Conservation (phyloP, 495 filamentous ascomycete genomes). For the Elasticomyces elasticus region DNA sequence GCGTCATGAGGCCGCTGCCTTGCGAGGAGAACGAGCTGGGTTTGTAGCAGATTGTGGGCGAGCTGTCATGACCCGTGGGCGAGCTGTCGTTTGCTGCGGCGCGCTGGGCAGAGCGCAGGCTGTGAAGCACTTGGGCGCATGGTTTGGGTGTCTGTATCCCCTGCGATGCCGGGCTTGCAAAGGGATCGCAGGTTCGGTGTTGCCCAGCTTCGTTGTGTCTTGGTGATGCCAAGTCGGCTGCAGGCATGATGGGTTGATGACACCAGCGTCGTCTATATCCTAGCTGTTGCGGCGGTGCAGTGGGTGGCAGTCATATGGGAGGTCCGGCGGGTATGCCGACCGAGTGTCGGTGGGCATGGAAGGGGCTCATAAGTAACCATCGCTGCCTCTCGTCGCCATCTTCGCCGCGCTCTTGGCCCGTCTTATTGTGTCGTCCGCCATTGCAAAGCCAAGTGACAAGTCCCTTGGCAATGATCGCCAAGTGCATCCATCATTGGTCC, state of each 20-base stretch:
- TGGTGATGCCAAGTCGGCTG: neutral
- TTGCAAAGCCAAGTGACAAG: conserved; percentile 3
- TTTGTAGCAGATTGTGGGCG: neutral
- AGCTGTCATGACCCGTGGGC: neutral
- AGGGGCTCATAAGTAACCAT: conserved; percentile 5
- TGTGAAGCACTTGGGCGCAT: neutral
- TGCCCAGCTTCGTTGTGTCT: neutral
- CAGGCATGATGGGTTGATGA: neutral
- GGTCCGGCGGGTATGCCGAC: neutral
- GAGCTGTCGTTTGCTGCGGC: neutral
- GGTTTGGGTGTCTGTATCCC: neutral
- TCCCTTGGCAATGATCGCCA: neutral
- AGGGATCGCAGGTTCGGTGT: neutral
- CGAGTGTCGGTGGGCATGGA: neutral
- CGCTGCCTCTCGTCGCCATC: conserved; percentile 3
- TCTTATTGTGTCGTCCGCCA: neutral
- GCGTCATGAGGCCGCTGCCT: conserved; percentile 1
- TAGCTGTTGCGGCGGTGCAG: neutral
- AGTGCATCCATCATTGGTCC: neutral
- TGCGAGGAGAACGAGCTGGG: conserved; percentile 5
- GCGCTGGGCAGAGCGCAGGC: neutral
- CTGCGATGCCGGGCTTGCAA: neutral
- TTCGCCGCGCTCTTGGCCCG: conserved; percentile 16
- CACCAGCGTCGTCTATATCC: neutral
- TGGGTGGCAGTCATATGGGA: neutral